Percentiles rank a stretch among this genome's conserved stretches.
Conservation (phyloP, 306 rosid species). For the Herpetospermum pedunculosum region DNA sequence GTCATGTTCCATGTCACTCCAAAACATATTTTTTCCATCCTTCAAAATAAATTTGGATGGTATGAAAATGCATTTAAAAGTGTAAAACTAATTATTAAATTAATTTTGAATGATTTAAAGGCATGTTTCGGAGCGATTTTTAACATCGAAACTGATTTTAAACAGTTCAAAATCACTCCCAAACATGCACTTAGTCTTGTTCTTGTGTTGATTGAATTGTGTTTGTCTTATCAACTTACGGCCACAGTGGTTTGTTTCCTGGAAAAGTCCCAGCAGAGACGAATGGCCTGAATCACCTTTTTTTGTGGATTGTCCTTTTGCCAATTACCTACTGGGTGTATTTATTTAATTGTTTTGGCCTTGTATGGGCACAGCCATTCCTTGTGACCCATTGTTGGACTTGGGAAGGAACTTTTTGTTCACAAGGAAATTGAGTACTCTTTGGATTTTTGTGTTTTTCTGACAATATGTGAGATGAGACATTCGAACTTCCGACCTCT, state of each 20-base stretch:
- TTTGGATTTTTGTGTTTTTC: not conserved
- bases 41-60: too few relatives aligned
- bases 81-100: too few relatives aligned
- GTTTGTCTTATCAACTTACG: slow-evolving; percentile 1
- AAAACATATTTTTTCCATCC: too few relatives aligned
- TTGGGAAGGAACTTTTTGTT: not conserved
- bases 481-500: too few relatives aligned
- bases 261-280: not conserved
- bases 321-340: not conserved
- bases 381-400: slow-evolving; percentile 3
- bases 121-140: too few relatives aligned
- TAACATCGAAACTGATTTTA: too few relatives aligned
- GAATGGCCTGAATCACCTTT: not conserved
- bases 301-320: not conserved
- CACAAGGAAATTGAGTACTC: slow-evolving; percentile 2
- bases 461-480: too few relatives aligned
- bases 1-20: too few relatives aligned
- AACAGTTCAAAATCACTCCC: too few relatives aligned
- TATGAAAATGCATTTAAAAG: too few relatives aligned
- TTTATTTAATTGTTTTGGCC: not conserved
- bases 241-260: not conserved
- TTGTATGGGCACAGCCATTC: not conserved
- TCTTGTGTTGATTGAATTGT: slow-evolving; percentile 4
- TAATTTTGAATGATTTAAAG: too few relatives aligned
- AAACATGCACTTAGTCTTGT: too few relatives aligned